Evolutionary conservation across 164 flowering plant genomes (phyloP).

Genomic region (Berberis vulgaris): DNA sequence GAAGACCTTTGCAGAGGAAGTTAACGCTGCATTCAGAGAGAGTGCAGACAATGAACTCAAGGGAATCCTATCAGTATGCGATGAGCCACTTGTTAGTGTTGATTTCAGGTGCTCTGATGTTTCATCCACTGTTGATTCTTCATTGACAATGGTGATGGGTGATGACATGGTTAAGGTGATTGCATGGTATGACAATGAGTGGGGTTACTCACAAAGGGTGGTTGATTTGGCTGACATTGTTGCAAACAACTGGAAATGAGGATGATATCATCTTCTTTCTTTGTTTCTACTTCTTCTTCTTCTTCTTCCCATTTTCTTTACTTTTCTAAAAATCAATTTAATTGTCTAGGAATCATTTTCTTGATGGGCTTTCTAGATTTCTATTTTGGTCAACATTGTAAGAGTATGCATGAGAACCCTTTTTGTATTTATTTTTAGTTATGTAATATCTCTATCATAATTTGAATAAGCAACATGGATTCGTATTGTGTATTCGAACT

Average conservation of each 20-base stretch:
- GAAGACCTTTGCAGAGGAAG: conserved; percentile 96
- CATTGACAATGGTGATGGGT: conserved; percentile 94
- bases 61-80: conserved; percentile 84
- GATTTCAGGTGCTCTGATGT: conserved; percentile 87
- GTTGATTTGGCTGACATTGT: conserved; percentile 91
- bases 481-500: no score
- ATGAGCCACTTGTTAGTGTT: conserved; percentile 80
- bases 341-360: no score
- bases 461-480: no score
- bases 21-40: conserved; percentile 87
- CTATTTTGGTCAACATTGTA: no score
- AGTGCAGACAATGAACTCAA: conserved; percentile 69
- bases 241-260: conserved; percentile 80
- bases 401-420: no score
- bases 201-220: conserved; percentile 97
- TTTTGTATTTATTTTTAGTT: no score
- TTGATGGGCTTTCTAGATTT: no score
- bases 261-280: neutral
- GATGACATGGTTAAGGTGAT: conserved; percentile 97
- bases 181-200: conserved; percentile 95
- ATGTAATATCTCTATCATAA: no score
- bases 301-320: neutral
- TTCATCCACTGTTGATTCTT: conserved; percentile 81
- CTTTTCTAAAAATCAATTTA: no score
- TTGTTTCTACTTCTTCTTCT: no score